Evolutionary conservation across 2,329 filamentous ascomycete genomes (phyloP), one percentile per base, ranked within the genome.

Genomic region (Arthrobotrys musiformis): DNA sequence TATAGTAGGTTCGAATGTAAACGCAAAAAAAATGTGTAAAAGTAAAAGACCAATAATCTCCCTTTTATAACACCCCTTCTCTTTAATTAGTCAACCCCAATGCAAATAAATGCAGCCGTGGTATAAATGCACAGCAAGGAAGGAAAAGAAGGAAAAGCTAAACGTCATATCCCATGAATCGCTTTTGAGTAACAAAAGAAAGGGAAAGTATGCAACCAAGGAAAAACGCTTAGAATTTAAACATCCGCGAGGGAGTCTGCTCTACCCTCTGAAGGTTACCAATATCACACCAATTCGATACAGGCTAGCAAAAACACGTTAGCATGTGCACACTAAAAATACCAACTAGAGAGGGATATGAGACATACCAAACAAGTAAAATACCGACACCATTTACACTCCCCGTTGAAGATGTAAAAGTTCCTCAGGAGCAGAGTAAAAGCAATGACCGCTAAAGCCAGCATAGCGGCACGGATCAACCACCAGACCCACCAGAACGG

Each of bases 401-500:
- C 90, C 58, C 89, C 89, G 74, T 88, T 88, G 83, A 91, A 90
- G 79, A 88, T 88, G 84, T 98, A 98, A 83, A 99, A 99, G 85
- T 97, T 95, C 82, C 93, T 90, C 76, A 98, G 84, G 64, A 99
- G 86, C 50, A 97, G 85, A 78, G 97, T 92, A 83, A 98, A 97
- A 0, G 91, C 91, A 44, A 97, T 88, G 37, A 97, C 86, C 35
- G 94, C 91, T n/a, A 90, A 88, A 6, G 97, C 88, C 62, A 99
- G 85, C 24, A 91, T 90, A 0, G 88, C 93, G 0, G 88, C 92
- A 17, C 95, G 89, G 28, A 98, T 87, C 22, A 97, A 84, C 94
- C 94, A 98, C 95, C 95, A 99, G 4, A 86, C 91, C 95, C 95
- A 99, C 95, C 95, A 99, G 6, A 97, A 86, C 22, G 92, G 91